Evolutionary conservation across 2,329 filamentous ascomycete species (phyloP).

Genomic region (Penicillium italicum): DNA sequence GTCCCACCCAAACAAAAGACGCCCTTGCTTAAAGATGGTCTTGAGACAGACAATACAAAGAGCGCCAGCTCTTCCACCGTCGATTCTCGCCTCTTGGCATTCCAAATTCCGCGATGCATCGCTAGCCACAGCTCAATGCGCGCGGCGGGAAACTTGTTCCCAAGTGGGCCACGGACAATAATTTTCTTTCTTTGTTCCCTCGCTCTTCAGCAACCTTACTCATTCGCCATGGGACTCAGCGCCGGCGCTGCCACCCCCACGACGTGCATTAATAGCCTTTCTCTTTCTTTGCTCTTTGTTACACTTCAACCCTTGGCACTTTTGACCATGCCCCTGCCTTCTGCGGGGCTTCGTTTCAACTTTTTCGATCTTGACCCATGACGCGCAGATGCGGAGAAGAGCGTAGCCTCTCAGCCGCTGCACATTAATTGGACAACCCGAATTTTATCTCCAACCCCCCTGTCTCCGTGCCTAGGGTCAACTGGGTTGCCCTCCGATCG

Average conservation of each 20-base stretch:
- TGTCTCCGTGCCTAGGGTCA: conserved; percentile 6
- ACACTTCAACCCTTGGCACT: conserved; percentile 5
- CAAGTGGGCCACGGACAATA: neutral
- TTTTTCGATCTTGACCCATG: conserved; percentile 2
- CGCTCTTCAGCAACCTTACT: conserved; percentile 9
- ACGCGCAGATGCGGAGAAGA: conserved; percentile 22
- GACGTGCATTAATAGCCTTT: conserved; percentile 18
- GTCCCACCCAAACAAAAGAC: neutral
- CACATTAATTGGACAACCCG: conserved; percentile 13
- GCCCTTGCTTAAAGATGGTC: neutral
- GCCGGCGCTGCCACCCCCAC: conserved; percentile 17
- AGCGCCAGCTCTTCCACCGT: neutral
- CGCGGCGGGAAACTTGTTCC: neutral
- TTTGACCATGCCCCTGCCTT: neutral
- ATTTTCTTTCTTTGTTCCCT: neutral
- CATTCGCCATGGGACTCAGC: conserved; percentile 11
- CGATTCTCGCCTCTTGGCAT: conserved; percentile 1
- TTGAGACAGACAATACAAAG: conserved; percentile 2
- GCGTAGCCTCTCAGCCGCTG: conserved; percentile 1
- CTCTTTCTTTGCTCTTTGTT: conserved; percentile 11
- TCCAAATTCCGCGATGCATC: neutral
- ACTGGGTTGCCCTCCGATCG: conserved; percentile 3
- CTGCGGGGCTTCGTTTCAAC: conserved; percentile 9
- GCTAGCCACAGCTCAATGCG: neutral
- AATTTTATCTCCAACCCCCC: neutral